Percentiles rank a stretch among this genome's conserved stretches.
phyloP scores from a whole-genome alignment of 306 rosid genomes.

The Begonia peltatifolia region DNA sequence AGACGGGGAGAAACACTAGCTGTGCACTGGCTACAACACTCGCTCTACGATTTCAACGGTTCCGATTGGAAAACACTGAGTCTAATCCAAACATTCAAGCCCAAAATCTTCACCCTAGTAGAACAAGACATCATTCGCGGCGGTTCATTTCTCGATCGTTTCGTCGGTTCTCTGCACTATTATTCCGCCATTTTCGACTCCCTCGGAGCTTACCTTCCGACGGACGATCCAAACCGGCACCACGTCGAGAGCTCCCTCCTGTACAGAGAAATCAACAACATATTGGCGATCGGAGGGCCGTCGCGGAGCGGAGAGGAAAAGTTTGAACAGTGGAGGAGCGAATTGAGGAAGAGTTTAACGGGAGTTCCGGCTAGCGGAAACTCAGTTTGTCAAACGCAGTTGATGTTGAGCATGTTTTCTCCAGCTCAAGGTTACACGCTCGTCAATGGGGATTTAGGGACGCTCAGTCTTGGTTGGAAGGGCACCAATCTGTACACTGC shows the following conservation, averaged over 20 bases:
- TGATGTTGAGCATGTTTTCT: constrained; percentile 66
- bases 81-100: constrained; percentile 38
- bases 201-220: constrained; percentile 36
- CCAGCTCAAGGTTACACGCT: constrained; percentile 49
- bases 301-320: constrained; percentile 68
- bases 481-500: constrained; percentile 71
- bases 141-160: constrained; percentile 74
- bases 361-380: constrained; percentile 63
- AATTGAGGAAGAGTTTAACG: constrained; percentile 34
- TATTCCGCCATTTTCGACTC: constrained; percentile 81
- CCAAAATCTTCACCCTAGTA: constrained; percentile 62
- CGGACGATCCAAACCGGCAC: constrained; percentile 43
- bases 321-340: constrained; percentile 62
- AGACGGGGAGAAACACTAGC: constrained; percentile 44
- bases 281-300: constrained; percentile 78
- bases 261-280: constrained; percentile 52
- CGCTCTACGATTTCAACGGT: constrained; percentile 56
- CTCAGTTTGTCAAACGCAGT: constrained; percentile 77
- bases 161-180: constrained; percentile 73
- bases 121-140: constrained; percentile 57
- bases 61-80: constrained; percentile 58
- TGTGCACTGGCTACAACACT: constrained; percentile 76
- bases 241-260: constrained; percentile 44
- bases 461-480: constrained; percentile 74
- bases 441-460: constrained; percentile 55